Percentiles rank a stretch among this genome's conserved stretches.
These are phyloP conservation scores for Aureobasidium vineae DNA, from an alignment of 2,329 filamentous ascomycete genomes.

Conservation along the genomic window DNA sequence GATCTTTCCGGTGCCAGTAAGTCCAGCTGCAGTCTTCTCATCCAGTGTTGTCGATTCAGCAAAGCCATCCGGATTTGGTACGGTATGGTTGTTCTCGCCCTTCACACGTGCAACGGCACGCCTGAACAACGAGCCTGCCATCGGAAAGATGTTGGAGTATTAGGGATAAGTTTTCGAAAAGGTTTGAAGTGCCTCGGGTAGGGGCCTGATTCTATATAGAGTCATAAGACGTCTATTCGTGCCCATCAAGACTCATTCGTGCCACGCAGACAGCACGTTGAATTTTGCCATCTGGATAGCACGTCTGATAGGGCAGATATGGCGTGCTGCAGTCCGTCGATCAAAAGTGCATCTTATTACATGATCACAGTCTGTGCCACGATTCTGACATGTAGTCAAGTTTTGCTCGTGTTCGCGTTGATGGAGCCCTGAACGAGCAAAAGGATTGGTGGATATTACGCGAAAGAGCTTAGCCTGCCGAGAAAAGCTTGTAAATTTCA, in stretches of 20 bases:
- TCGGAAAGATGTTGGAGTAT: neutral
- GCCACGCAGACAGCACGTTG: neutral
- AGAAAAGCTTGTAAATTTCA: constrained; percentile 17
- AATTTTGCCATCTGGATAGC: neutral
- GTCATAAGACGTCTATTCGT: neutral
- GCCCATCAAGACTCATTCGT: neutral
- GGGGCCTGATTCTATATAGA: neutral
- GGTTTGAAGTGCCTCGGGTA: neutral
- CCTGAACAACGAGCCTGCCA: constrained; percentile 13
- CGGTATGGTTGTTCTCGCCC: neutral
- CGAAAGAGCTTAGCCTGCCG: constrained; percentile 2
- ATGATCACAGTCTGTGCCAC: constrained; percentile 8
- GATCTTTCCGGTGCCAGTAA: constrained; percentile 21
- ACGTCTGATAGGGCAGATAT: constrained; percentile 24
- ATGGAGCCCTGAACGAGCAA: neutral
- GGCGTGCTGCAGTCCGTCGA: constrained; percentile 9
- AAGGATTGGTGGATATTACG: neutral
- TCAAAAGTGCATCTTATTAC: constrained; percentile 1
- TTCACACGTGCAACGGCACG: constrained; percentile 15
- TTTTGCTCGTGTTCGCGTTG: neutral
- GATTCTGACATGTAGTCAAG: neutral
- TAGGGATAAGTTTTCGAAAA: neutral
- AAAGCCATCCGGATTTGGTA: constrained; percentile 4
- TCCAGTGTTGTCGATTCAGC: constrained; percentile 19
- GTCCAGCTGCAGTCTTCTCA: constrained; percentile 7